Conservation (phyloP, 495 filamentous ascomycete species). For the Neurospora sp. region DNA sequence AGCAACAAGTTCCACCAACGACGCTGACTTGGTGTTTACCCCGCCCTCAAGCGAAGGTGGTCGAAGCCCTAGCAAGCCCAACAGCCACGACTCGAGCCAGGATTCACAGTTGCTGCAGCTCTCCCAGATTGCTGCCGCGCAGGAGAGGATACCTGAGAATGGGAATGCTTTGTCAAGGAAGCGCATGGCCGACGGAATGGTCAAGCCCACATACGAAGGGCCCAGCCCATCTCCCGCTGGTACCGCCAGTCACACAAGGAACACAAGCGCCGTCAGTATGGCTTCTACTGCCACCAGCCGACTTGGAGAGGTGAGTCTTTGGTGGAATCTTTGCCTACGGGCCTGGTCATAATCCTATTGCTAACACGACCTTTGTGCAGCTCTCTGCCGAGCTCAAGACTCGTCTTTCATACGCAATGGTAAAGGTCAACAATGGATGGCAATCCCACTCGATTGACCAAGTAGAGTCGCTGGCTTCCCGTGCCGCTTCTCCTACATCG, state of each 20-base stretch:
- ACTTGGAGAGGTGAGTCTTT: constrained; percentile 57
- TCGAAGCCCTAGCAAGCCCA: constrained; percentile 25
- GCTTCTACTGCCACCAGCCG: constrained; percentile 48
- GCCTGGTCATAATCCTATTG: background rate
- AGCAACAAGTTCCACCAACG: constrained; percentile 30
- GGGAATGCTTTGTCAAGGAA: constrained; percentile 36
- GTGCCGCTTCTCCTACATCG: constrained; percentile 48
- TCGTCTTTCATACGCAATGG: constrained; percentile 77
- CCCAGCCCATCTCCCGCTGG: constrained; percentile 29
- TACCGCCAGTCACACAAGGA: constrained; percentile 51
- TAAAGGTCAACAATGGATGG: constrained; percentile 83
- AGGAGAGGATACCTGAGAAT: constrained; percentile 33
- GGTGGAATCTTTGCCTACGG: background rate
- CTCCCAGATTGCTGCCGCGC: constrained; percentile 43
- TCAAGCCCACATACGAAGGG: constrained; percentile 40
- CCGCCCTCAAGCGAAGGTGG: constrained; percentile 36
- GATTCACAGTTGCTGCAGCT: constrained; percentile 42
- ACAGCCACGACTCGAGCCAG: constrained; percentile 31
- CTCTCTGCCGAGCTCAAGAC: constrained; percentile 67
- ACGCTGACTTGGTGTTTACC: constrained; percentile 35
- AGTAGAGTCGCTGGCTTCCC: constrained; percentile 57
- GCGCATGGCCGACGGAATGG: constrained; percentile 54
- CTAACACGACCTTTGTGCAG: constrained; percentile 33
- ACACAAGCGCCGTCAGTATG: constrained; percentile 49
- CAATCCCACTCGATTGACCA: constrained; percentile 60